Percentiles rank a stretch among this genome's conserved stretches.
Conservation (phyloP, 495 filamentous ascomycete species). For the Daldinia childiae region DNA sequence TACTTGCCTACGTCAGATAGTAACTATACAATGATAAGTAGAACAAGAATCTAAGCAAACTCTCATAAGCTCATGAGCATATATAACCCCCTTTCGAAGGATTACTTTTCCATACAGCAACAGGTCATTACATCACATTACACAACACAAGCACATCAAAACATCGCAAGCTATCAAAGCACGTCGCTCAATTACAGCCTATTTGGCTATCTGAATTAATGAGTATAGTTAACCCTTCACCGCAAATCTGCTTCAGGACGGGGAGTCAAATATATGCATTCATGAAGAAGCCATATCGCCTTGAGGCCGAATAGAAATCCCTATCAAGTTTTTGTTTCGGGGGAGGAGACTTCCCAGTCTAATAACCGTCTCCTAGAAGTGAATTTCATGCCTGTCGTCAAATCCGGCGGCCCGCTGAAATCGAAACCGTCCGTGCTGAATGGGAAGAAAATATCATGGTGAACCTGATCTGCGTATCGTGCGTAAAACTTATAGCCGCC, state of each 20-base stretch:
- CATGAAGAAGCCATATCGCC: constrained; percentile 18
- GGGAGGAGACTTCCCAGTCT: constrained; percentile 30
- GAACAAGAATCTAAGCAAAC: background rate
- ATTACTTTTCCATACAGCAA: background rate
- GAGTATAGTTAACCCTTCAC: constrained; percentile 25
- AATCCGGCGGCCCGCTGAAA: constrained; percentile 7
- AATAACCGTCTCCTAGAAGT: constrained; percentile 28
- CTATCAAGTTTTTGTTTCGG: constrained; percentile 20
- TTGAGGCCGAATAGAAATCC: constrained; percentile 24
- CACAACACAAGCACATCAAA: background rate
- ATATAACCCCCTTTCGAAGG: background rate
- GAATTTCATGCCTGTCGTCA: constrained; percentile 27
- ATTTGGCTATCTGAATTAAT: constrained; percentile 34
- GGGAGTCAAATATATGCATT: constrained; percentile 25
- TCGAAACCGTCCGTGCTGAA: constrained; percentile 16
- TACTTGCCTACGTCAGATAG: background rate
- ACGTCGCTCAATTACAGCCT: constrained; percentile 34
- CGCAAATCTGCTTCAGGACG: constrained; percentile 12
- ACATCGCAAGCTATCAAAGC: background rate
- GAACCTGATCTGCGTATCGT: constrained; percentile 35
- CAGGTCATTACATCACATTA: background rate
- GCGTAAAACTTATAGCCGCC: constrained; percentile 31
- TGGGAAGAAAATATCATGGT: constrained; percentile 15
- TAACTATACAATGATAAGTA: background rate
- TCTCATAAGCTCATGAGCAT: background rate